Evolutionary conservation across 75 land plant genomes (phyloP), one percentile per base, ranked within the genome.

Genomic region (Isoetes taiwanensis): DNA sequence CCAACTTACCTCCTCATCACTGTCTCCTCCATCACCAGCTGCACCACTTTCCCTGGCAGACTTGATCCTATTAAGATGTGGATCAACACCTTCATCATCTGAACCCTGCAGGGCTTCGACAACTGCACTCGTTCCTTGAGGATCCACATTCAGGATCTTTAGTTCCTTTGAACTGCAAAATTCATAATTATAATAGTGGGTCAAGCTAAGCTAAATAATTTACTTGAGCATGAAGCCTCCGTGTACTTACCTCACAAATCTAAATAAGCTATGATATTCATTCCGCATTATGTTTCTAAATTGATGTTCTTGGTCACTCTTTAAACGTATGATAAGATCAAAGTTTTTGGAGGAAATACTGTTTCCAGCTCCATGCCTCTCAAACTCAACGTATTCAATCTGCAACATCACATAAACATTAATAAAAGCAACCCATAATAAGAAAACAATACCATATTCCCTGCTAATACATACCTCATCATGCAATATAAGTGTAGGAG

Each of bases 311-410:
- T 74, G 76, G 32, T 69, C 76, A 24, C 72, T 63, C 64, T 74
- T 74, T 5, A 74, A 43, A 29, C 67, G 71, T 29, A 74, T 63
- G 10, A 74, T 58, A 11, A 74, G 73, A 58, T 74, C 76, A 59
- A 74, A 74, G 28, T 74, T 66, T 32, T 74, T 70, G 20, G 76
- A 74, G 0, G 76, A 69, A 14, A 74, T 74, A 63, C 72, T 69
- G 54, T 72, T 73, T 10, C 65, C 76, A 32, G 73, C 67, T 16
- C 76, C 76, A 69, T 74, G 76, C 57, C 76, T 69, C 54, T 74
- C 76, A 41, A 74, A 74, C 62, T 74, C 76, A 41, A 74, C 32
- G 43, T 74, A 74, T 34, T 74, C 76, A 57, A 74, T 74, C 73
- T 70, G 68, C 9, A 55, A 12, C 8, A 54, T 26, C 9, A 37